phyloP scores from a whole-genome alignment of 2,329 filamentous ascomycete species.

The Tolypocladium album region DNA sequence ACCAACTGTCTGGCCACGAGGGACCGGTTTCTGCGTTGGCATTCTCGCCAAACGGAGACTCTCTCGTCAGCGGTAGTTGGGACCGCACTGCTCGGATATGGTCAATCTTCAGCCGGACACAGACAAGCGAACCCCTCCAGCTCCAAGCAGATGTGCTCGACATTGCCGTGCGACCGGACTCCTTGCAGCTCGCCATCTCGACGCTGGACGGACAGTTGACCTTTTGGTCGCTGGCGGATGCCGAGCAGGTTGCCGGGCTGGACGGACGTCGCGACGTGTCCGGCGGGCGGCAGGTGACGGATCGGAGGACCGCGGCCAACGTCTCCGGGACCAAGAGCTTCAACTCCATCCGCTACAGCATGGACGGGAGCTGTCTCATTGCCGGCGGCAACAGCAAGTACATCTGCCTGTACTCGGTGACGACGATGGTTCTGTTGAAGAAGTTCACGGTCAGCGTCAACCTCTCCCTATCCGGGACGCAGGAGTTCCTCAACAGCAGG shows the following conservation, averaged over 20 bases:
- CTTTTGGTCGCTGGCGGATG: constrained; percentile 89
- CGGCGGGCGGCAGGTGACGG: constrained; percentile 77
- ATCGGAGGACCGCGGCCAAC: constrained; percentile 86
- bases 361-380: constrained; percentile 81
- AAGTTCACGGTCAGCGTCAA: constrained; percentile 96
- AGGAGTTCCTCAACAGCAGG: constrained; percentile 93
- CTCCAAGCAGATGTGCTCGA: constrained; percentile 84
- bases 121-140: constrained; percentile 89
- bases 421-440: constrained; percentile 81
- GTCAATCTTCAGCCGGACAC: constrained; percentile 88
- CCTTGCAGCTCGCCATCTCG: constrained; percentile 80
- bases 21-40: constrained; percentile 81
- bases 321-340: constrained; percentile 85
- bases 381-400: constrained; percentile 97
- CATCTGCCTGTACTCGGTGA: constrained; percentile 93
- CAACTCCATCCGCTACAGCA: constrained; percentile 78
- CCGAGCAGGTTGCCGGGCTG: constrained; percentile 72
- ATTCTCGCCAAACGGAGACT: constrained; percentile 77
- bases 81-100: constrained; percentile 91
- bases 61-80: constrained; percentile 89
- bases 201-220: constrained; percentile 89
- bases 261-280: constrained; percentile 89
- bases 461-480: constrained; percentile 87
- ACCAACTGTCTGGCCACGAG: constrained; percentile 85
- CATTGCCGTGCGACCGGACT: constrained; percentile 81